Percentiles rank a stretch among this genome's conserved stretches.
Evolutionary conservation across 2,329 filamentous ascomycete species (phyloP).

Genomic region (Arthrobotrys megalospora): DNA sequence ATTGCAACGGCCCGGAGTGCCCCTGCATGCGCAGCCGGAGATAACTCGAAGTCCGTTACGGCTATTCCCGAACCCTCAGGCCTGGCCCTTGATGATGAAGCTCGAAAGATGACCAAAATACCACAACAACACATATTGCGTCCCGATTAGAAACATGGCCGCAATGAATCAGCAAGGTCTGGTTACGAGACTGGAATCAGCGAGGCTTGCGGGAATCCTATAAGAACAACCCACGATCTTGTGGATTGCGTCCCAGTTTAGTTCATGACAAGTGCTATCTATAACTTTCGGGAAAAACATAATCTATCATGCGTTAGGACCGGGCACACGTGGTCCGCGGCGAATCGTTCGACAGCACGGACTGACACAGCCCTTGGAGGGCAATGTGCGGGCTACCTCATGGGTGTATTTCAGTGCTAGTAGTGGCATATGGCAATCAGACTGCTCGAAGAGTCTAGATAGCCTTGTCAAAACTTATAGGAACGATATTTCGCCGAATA

Average conservation of each 20-base stretch:
- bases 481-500: neutral
- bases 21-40: constrained; percentile 32
- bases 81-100: neutral
- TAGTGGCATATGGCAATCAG: neutral
- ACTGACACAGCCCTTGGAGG: neutral
- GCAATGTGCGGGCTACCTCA: neutral
- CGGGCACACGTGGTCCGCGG: constrained; percentile 1
- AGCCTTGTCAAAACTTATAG: neutral
- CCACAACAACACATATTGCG: constrained; percentile 19
- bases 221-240: neutral
- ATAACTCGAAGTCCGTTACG: constrained; percentile 2
- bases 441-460: neutral
- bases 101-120: neutral
- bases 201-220: neutral
- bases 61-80: neutral
- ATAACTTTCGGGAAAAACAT: neutral
- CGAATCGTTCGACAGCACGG: neutral
- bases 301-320: neutral
- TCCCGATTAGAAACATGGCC: too few species aligned
- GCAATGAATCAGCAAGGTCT: too few species aligned
- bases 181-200: neutral
- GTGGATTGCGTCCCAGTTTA: neutral
- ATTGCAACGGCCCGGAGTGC: constrained; percentile 45
- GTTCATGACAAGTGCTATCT: neutral
- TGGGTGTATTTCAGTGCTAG: neutral